Conservation (phyloP, 495 filamentous ascomycete species). For the Aspergillus bridgeri region DNA sequence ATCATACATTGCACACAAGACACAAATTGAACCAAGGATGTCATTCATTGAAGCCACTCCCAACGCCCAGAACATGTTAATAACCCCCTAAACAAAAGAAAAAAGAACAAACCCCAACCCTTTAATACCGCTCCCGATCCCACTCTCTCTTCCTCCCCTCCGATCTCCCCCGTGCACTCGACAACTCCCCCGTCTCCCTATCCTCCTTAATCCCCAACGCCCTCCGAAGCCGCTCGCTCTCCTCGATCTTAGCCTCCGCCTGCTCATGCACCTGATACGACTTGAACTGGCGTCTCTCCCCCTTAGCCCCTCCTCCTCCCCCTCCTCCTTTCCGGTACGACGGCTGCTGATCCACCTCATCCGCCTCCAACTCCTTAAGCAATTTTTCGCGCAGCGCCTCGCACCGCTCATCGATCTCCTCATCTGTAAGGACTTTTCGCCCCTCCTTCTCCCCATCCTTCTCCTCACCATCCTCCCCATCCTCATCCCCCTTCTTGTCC, state of each 20-base stretch:
- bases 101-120: constrained; percentile 1
- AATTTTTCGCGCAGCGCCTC: constrained; percentile 22
- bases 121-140: constrained; percentile 17
- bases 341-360: constrained; percentile 9
- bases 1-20: no score
- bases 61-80: no score
- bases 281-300: constrained; percentile 63
- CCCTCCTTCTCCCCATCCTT: constrained; percentile 13
- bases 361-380: constrained; percentile 31
- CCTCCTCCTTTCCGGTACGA: constrained; percentile 1
- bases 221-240: constrained; percentile 84
- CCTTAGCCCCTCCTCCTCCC: constrained; percentile 11
- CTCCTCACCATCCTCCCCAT: constrained; percentile 56
- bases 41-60: no score
- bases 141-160: constrained; percentile 36
- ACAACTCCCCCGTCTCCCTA: constrained; percentile 82
- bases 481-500: constrained; percentile 51
- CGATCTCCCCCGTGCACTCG: constrained; percentile 43
- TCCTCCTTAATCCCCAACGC: constrained; percentile 86
- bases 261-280: constrained; percentile 93
- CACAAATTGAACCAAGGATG: no score
- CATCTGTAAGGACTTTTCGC: constrained; percentile 16
- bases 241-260: constrained; percentile 92
- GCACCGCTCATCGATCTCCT: constrained; percentile 12
- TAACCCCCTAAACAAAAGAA: constrained; percentile 3